Conservation (phyloP, 768 basidiomycete species). For the Lactarius indigo region DNA sequence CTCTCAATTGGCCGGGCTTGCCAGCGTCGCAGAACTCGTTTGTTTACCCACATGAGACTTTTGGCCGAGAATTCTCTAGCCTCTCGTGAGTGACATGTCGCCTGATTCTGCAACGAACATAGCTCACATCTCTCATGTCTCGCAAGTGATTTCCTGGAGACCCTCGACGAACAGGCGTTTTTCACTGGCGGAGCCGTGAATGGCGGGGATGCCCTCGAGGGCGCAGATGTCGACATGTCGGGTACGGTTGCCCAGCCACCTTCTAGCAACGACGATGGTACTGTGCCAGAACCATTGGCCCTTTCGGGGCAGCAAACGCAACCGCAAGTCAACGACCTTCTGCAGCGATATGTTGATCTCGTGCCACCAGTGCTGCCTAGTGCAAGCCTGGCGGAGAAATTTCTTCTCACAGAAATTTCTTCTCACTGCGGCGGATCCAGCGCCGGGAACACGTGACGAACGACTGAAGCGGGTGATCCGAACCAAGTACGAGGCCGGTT, state of each 20-base stretch:
- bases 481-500: constrained; percentile 94
- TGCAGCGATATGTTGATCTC: constrained; percentile 37
- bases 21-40: constrained; percentile 46
- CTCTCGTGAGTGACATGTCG: constrained; percentile 52
- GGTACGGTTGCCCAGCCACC: constrained; percentile 8
- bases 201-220: constrained; percentile 44
- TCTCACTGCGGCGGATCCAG: constrained; percentile 92
- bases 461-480: constrained; percentile 87
- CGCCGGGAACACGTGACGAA: constrained; percentile 84
- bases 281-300: constrained; percentile 24
- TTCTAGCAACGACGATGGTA: neutral
- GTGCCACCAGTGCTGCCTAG: constrained; percentile 59
- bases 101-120: neutral
- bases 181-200: constrained; percentile 55
- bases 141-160: constrained; percentile 80
- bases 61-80: constrained; percentile 81
- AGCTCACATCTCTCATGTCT: neutral
- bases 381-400: constrained; percentile 80
- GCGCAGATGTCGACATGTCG: constrained; percentile 28
- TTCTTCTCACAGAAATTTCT: constrained; percentile 89
- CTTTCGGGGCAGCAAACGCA: constrained; percentile 25
- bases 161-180: constrained; percentile 80
- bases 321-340: constrained; percentile 17
- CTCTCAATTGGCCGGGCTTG: constrained; percentile 48
- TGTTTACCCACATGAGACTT: constrained; percentile 66